These are phyloP conservation scores for Brassica nigra DNA, from an alignment of 345 rosid genomes.

Conservation along the genomic window DNA sequence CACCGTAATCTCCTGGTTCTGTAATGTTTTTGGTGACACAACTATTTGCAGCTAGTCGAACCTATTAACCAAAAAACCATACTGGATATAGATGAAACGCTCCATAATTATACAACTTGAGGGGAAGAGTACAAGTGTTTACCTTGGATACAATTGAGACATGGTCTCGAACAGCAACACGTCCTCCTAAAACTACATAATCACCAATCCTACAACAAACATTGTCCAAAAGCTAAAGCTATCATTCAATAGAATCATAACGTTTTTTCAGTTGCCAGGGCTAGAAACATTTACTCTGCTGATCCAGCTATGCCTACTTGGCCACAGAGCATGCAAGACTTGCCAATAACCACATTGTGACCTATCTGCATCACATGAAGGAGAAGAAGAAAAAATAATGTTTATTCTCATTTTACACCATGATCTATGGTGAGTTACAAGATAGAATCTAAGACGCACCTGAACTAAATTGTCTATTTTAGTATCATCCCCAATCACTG, in stretches of 20 bases:
- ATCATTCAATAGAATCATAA: background rate
- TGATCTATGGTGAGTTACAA: constrained; percentile 9
- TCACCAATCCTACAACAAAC: constrained; percentile 65
- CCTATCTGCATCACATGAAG: constrained; percentile 61
- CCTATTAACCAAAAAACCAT: constrained; percentile 45
- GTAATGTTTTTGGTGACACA: constrained; percentile 75
- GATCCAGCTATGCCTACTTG: constrained; percentile 94
- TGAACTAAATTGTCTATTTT: constrained; percentile 90
- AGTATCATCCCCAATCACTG: constrained; percentile 67
- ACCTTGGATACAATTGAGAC: constrained; percentile 73
- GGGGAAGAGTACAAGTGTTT: constrained; percentile 16
- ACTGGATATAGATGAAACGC: background rate
- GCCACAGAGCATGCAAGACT: constrained; percentile 82
- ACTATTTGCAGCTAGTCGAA: constrained; percentile 77
- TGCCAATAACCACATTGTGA: constrained; percentile 79
- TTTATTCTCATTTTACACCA: constrained; percentile 5
- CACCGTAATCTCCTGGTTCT: constrained; percentile 81
- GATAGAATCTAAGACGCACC: constrained; percentile 42
- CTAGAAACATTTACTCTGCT: constrained; percentile 51
- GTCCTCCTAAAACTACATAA: constrained; percentile 69
- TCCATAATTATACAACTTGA: background rate
- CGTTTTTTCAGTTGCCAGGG: background rate
- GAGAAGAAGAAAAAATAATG: background rate
- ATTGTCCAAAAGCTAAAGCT: background rate
- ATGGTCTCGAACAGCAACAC: constrained; percentile 81